Percentiles rank a stretch among this genome's conserved stretches.
Evolutionary conservation across 2,329 filamentous ascomycete species (phyloP).

Genomic region (Penicillium sp.): DNA sequence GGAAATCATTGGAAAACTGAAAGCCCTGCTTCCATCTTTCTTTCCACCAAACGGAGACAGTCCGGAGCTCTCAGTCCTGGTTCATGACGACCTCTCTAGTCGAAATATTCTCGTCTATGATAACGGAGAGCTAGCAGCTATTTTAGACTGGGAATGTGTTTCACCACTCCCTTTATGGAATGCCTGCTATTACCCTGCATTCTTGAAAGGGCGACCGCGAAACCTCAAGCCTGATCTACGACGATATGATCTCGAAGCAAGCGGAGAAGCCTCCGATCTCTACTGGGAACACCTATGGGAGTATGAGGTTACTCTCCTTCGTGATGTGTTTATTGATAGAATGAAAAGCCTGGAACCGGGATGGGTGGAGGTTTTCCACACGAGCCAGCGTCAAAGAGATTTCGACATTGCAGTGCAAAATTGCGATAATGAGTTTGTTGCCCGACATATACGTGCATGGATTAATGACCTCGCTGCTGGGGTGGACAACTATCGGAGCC

Average conservation of each 20-base stretch:
- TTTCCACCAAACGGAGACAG: slow-evolving; percentile 3
- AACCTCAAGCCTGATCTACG: slow-evolving; percentile 6
- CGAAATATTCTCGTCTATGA: slow-evolving; percentile 19
- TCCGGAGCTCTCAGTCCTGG: slow-evolving; percentile 12
- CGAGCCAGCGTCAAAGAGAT: slow-evolving; percentile 11
- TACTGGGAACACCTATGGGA: slow-evolving; percentile 18
- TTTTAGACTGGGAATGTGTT: slow-evolving; percentile 23
- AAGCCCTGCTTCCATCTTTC: slow-evolving; percentile 6
- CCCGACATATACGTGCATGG: slow-evolving; percentile 9
- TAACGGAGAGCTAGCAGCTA: slow-evolving; percentile 9
- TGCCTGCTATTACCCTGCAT: slow-evolving; percentile 11
- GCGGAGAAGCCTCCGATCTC: slow-evolving; percentile 5
- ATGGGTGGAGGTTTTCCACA: slow-evolving; percentile 9
- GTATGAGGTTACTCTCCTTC: slow-evolving; percentile 16
- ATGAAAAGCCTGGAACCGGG: slow-evolving; percentile 15
- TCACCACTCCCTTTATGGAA: slow-evolving; percentile 19
- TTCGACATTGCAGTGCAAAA: slow-evolving; percentile 13
- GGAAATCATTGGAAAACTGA: slow-evolving; percentile 6
- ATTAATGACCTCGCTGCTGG: slow-evolving; percentile 37
- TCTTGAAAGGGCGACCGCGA: slow-evolving; percentile 8
- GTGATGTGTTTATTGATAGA: slow-evolving; percentile 12
- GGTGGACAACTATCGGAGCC: slow-evolving; percentile 43
- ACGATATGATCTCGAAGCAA: slow-evolving; percentile 2
- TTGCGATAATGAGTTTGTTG: slow-evolving; percentile 9
- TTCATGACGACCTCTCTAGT: slow-evolving; percentile 15